These are phyloP conservation scores for Trypanosoma scelopori DNA, from an alignment of 208 protist species.

Conservation along the genomic window DNA sequence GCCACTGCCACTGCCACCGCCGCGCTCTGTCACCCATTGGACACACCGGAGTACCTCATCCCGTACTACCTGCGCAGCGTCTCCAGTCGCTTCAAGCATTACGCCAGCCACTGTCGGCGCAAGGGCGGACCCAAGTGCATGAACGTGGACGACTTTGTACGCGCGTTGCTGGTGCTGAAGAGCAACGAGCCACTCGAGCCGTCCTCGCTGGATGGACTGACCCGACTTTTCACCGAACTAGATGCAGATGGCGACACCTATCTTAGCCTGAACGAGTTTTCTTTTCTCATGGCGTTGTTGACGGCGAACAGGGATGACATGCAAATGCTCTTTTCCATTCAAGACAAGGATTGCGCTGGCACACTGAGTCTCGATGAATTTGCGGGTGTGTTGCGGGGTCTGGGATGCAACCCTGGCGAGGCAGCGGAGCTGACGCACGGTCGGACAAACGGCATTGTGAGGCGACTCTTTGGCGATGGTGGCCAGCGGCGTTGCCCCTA, in stretches of 20 bases:
- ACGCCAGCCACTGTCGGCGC: conserved; percentile 68
- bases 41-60: conserved; percentile 85
- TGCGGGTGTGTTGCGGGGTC: conserved; percentile 62
- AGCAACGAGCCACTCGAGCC: conserved; percentile 31
- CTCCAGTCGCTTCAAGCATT: conserved; percentile 80
- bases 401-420: conserved; percentile 42
- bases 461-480: conserved; percentile 57
- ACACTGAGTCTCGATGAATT: conserved; percentile 68
- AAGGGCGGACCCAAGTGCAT: conserved; percentile 69
- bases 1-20: conserved; percentile 22
- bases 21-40: conserved; percentile 58
- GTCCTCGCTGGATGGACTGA: conserved; percentile 34
- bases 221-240: conserved; percentile 57
- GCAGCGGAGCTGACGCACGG: conserved; percentile 40
- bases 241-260: conserved; percentile 81
- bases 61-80: conserved; percentile 88
- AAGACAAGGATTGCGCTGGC: conserved; percentile 55
- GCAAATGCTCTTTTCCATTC: conserved; percentile 56
- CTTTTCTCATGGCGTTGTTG: conserved; percentile 80
- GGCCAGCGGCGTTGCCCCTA: conserved; percentile 42
- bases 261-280: conserved; percentile 82
- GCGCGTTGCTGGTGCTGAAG: conserved; percentile 60
- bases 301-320: conserved; percentile 56
- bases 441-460: conserved; percentile 56
- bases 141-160: conserved; percentile 87